A percentile compares a stretch with the other conserved stretches of the same genome.
phyloP scores from a whole-genome alignment of 1,139 yeast genomes.

The Candida tetrigidarum region DNA sequence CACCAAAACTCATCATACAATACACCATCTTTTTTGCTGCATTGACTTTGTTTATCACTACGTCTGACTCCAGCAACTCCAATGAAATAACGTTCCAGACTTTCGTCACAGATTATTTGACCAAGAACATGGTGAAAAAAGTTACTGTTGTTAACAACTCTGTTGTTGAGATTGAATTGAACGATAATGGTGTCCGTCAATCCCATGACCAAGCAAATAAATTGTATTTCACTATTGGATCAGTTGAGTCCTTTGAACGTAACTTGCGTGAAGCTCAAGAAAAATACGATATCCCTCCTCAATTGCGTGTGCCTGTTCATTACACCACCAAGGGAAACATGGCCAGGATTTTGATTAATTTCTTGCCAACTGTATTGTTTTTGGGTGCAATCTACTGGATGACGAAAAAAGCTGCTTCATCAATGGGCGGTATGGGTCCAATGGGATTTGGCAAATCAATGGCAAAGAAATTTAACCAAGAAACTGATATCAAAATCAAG shows the following conservation, averaged over 20 bases:
- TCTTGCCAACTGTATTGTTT: constrained; percentile 78
- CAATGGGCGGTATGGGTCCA: constrained; percentile 66
- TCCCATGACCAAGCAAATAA: constrained; percentile 23
- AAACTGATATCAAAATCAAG: constrained; percentile 83
- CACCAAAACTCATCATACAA: constrained; percentile 33
- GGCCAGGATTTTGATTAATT: constrained; percentile 66
- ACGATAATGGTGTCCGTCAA: constrained; percentile 39
- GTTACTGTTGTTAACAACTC: constrained; percentile 44
- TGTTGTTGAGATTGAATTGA: constrained; percentile 43
- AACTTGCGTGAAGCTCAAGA: constrained; percentile 78
- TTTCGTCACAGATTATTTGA: constrained; percentile 44
- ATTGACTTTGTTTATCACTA: constrained; percentile 22
- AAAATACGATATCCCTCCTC: constrained; percentile 61
- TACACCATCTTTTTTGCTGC: constrained; percentile 25
- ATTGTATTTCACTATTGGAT: constrained; percentile 78
- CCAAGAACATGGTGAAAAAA: constrained; percentile 40
- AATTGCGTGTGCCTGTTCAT: constrained; percentile 80
- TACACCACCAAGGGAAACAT: constrained; percentile 72
- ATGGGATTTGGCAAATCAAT: constrained; percentile 83
- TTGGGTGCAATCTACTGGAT: constrained; percentile 86
- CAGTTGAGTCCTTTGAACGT: constrained; percentile 89
- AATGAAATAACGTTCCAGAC: constrained; percentile 50
- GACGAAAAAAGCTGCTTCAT: constrained; percentile 52
- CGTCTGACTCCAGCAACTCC: constrained; percentile 22
- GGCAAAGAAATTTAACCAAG: constrained; percentile 91